Conservation (phyloP, 257 asterid genomes). For the Forsythia suspensa region DNA sequence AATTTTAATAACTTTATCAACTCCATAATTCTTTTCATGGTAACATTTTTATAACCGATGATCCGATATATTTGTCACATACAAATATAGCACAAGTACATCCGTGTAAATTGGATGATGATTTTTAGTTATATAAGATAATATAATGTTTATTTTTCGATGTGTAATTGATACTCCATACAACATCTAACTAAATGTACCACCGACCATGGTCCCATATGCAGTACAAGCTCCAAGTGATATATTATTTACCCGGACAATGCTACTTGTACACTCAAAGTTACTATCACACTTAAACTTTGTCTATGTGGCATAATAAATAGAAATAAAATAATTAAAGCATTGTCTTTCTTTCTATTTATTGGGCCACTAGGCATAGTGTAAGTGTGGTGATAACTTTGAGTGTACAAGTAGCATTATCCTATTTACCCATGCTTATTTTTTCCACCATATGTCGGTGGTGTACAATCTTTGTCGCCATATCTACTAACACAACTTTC, state of each 20-base stretch:
- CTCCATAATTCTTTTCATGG: background rate
- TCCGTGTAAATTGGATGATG: background rate
- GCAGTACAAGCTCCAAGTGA: background rate
- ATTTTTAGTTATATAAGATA: background rate
- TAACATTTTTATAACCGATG: background rate
- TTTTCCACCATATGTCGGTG: background rate
- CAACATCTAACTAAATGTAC: background rate
- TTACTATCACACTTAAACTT: too few relatives aligned
- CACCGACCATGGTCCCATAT: background rate
- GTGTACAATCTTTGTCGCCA: conserved; percentile 1
- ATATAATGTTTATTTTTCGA: background rate
- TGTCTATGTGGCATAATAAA: too few relatives aligned
- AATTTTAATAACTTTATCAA: background rate
- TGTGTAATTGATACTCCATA: background rate
- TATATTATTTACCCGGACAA: background rate
- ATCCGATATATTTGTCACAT: background rate
- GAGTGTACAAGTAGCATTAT: too few relatives aligned
- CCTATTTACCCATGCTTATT: background rate
- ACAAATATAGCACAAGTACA: background rate
- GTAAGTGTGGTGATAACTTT: too few relatives aligned
- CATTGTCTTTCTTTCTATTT: too few relatives aligned
- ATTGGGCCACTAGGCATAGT: too few relatives aligned
- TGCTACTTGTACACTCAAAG: too few relatives aligned
- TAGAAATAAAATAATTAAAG: too few relatives aligned
- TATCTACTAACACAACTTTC: conserved; percentile 26